Conservation (phyloP, 805 yeast species). For the Candida stauntonica region DNA sequence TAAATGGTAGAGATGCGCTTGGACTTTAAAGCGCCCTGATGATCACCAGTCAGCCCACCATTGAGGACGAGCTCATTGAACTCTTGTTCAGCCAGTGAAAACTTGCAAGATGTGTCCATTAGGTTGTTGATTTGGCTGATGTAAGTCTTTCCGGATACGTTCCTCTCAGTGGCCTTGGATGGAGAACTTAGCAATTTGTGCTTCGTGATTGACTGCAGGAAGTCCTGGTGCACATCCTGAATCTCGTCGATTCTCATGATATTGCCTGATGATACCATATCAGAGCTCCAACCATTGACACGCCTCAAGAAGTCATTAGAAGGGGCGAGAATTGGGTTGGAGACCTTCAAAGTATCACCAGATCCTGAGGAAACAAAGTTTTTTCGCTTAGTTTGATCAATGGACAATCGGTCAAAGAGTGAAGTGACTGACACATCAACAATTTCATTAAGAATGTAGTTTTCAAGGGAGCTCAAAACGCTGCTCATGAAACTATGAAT, state of each 20-base stretch:
- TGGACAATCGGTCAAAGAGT: conserved; percentile 2
- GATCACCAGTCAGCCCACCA: conserved; percentile 24
- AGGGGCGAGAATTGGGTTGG: conserved; percentile 31
- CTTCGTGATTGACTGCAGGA: conserved; percentile 33
- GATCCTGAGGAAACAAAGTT: conserved; percentile 3
- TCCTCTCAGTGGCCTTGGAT: conserved; percentile 29
- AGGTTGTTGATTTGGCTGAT: conserved; percentile 39
- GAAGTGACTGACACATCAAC: conserved; percentile 21
- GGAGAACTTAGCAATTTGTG: conserved; percentile 32
- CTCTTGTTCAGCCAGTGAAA: conserved; percentile 35
- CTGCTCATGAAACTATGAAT: conserved; percentile 31
- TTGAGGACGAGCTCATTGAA: conserved; percentile 32
- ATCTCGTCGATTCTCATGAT: conserved; percentile 48
- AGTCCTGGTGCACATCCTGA: conserved; percentile 29
- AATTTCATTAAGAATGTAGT: conserved; percentile 29
- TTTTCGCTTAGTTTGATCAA: not conserved
- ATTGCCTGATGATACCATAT: not conserved
- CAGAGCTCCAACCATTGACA: conserved; percentile 10
- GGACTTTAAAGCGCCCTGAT: not conserved
- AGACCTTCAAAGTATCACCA: conserved; percentile 25
- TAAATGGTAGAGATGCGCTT: conserved; percentile 26
- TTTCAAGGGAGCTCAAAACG: conserved; percentile 30
- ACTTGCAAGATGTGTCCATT: conserved; percentile 35
- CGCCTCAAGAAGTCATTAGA: conserved; percentile 18
- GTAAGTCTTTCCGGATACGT: conserved; percentile 35